Percentiles rank a stretch among this genome's conserved stretches.
These are phyloP conservation scores for Cucumis hystrix DNA, from an alignment of 306 rosid species.

Conservation along the genomic window DNA sequence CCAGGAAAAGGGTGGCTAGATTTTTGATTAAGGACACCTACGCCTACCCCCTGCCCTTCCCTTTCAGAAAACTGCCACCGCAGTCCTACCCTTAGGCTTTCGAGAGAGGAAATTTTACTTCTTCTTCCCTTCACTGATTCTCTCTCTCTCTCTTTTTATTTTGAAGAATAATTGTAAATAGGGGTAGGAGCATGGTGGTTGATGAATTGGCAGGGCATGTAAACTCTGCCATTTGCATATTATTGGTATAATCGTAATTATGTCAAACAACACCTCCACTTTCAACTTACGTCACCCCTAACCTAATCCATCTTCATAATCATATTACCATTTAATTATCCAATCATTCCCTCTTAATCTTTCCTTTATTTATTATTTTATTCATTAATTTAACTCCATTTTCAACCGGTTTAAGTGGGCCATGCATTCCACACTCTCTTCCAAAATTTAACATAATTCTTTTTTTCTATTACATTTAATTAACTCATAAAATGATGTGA, in stretches of 20 bases:
- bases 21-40: background rate
- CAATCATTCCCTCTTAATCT: background rate
- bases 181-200: background rate
- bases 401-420: background rate
- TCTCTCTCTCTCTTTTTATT: background rate
- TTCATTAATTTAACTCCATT: background rate
- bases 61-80: background rate
- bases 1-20: background rate
- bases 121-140: background rate
- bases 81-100: constrained; percentile 5
- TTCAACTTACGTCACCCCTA: background rate
- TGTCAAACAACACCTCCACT: background rate
- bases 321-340: constrained; percentile 2
- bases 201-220: background rate
- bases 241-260: background rate
- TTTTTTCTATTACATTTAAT: too few species aligned
- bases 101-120: background rate
- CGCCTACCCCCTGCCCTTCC: constrained; percentile 2
- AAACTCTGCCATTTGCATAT: background rate
- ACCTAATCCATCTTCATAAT: background rate
- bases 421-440: background rate
- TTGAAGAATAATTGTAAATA: background rate
- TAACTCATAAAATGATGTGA: background rate
- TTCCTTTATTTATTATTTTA: background rate
- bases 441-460: too few species aligned